These are phyloP conservation scores for Didymella lethalis DNA, from an alignment of 2,329 filamentous ascomycete genomes.

Conservation along the genomic window DNA sequence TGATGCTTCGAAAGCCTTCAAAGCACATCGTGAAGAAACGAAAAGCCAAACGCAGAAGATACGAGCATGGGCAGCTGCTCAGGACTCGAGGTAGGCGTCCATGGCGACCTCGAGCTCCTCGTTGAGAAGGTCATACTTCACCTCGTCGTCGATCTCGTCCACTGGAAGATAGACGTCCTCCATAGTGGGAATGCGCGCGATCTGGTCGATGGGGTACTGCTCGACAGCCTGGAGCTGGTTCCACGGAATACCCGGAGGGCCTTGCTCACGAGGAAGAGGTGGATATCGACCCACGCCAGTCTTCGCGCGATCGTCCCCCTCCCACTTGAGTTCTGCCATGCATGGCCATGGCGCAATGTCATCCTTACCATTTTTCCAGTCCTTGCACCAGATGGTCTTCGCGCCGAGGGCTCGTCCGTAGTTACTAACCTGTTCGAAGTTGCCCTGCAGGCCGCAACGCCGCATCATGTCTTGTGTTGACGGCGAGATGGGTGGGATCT, in stretches of 20 bases:
- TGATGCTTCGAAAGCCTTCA: slow-evolving; percentile 5
- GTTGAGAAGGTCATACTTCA: slow-evolving; percentile 38
- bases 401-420: slow-evolving; percentile 46
- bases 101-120: slow-evolving; percentile 40
- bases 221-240: slow-evolving; percentile 50
- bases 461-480: slow-evolving; percentile 24
- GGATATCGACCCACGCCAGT: slow-evolving; percentile 54
- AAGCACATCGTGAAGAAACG: neutral
- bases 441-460: slow-evolving; percentile 31
- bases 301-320: slow-evolving; percentile 57
- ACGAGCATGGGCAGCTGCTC: neutral
- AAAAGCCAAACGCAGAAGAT: neutral
- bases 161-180: slow-evolving; percentile 51
- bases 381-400: slow-evolving; percentile 52
- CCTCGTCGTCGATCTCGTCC: slow-evolving; percentile 45
- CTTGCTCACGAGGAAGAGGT: slow-evolving; percentile 53
- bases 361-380: slow-evolving; percentile 45
- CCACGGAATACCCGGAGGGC: slow-evolving; percentile 54
- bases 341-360: slow-evolving; percentile 54
- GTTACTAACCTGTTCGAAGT: slow-evolving; percentile 36
- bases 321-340: slow-evolving; percentile 55
- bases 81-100: slow-evolving; percentile 34
- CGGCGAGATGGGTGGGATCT: slow-evolving; percentile 14
- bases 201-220: slow-evolving; percentile 52
- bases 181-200: slow-evolving; percentile 46